A percentile compares a stretch with the other conserved stretches of the same genome.
Evolutionary conservation across 495 filamentous ascomycete genomes (phyloP).

Genomic region (Xylaria sp.): DNA sequence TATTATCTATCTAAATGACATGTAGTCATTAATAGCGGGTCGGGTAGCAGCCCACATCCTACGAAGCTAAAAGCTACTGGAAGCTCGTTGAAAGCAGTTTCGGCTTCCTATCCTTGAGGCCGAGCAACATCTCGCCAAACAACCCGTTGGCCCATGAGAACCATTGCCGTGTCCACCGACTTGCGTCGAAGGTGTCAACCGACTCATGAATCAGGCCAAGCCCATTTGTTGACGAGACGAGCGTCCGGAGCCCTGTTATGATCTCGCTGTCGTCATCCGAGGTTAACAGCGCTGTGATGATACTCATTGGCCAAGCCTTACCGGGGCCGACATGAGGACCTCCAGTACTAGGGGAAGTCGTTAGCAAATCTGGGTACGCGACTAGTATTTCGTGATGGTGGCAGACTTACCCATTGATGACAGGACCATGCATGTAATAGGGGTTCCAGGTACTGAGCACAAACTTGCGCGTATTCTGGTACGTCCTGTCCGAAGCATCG

Average conservation of each 20-base stretch:
- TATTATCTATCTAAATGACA: neutral
- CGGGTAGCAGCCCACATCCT: neutral
- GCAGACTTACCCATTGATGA: constrained; percentile 57
- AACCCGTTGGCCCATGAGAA: constrained; percentile 68
- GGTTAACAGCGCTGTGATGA: constrained; percentile 64
- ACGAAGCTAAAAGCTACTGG: constrained; percentile 32
- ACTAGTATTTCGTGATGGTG: constrained; percentile 30
- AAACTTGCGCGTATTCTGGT: constrained; percentile 62
- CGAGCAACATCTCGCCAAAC: constrained; percentile 64
- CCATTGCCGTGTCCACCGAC: constrained; percentile 60
- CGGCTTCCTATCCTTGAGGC: constrained; percentile 57
- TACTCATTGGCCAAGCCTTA: constrained; percentile 64
- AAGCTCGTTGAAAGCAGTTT: constrained; percentile 46
- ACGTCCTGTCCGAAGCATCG: constrained; percentile 53
- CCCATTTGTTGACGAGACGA: constrained; percentile 62
- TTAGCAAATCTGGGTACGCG: constrained; percentile 21
- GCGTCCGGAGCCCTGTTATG: constrained; percentile 52
- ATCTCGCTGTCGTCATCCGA: constrained; percentile 62
- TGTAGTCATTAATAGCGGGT: constrained; percentile 9
- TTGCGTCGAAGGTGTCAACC: constrained; percentile 41
- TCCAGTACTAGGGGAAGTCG: constrained; percentile 59
- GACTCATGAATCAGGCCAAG: constrained; percentile 53
- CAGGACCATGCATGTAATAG: constrained; percentile 65
- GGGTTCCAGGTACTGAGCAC: constrained; percentile 63
- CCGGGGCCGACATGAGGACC: constrained; percentile 61